A percentile compares a stretch with the other conserved stretches of the same genome.
Evolutionary conservation across 1,284 basidiomycete genomes (phyloP).

Genomic region (Rhodotorula mucilaginosa): DNA sequence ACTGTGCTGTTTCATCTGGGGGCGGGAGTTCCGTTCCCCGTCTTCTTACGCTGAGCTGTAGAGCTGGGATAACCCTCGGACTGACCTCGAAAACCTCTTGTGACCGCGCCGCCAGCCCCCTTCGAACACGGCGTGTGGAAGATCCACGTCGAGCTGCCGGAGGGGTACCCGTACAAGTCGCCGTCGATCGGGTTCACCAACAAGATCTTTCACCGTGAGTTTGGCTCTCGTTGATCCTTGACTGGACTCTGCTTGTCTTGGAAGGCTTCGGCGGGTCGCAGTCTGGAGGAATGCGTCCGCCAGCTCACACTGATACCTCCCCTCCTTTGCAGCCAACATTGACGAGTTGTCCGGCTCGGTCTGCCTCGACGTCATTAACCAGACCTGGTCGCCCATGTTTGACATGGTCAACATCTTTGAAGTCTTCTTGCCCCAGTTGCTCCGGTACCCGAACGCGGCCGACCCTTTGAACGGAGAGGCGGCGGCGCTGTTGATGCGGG

Average conservation of each 20-base stretch:
- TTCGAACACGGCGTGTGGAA: constrained; percentile 97
- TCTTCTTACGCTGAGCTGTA: background rate
- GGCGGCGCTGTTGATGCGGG: constrained; percentile 91
- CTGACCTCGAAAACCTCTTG: background rate
- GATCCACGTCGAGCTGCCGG: constrained; percentile 98
- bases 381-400: constrained; percentile 99
- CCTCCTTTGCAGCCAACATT: constrained; percentile 41
- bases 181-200: constrained; percentile 99
- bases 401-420: constrained; percentile 99
- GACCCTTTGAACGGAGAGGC: constrained; percentile 98
- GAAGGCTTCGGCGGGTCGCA: background rate
- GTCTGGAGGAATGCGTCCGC: too few relatives aligned
- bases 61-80: background rate
- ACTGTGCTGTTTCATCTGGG: too few relatives aligned
- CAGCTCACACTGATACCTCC: too few relatives aligned
- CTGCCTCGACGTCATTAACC: constrained; percentile 94
- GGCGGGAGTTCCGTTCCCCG: background rate
- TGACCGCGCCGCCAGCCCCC: constrained; percentile 62
- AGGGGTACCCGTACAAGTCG: constrained; percentile 98
- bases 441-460: constrained; percentile 96
- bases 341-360: constrained; percentile 60
- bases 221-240: too few relatives aligned
- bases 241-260: too few relatives aligned
- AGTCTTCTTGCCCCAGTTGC: constrained; percentile 91
- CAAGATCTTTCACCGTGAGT: constrained; percentile 92